These are phyloP conservation scores for Saururus chinensis DNA, from an alignment of 164 flowering plant species.

Conservation along the genomic window DNA sequence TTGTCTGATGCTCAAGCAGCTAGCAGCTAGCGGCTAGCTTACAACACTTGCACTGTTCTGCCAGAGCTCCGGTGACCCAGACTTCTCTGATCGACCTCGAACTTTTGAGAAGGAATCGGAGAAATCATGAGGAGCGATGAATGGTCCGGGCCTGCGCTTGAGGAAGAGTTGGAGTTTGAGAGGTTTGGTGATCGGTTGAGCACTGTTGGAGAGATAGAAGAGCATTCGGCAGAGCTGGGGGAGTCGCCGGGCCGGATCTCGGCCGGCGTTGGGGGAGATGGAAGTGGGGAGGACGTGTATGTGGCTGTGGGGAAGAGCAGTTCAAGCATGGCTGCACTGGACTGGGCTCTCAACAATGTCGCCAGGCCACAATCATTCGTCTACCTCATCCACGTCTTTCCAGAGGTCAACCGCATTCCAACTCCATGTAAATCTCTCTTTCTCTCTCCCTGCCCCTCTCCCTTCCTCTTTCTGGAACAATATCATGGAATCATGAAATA, in stretches of 20 bases:
- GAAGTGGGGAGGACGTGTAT: constrained; percentile 6
- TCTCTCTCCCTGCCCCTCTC: background rate
- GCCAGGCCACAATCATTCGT: constrained; percentile 7
- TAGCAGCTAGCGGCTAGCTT: too few relatives aligned
- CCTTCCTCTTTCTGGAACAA: background rate
- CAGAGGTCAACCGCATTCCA: constrained; percentile 16
- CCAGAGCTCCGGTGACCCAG: too few relatives aligned
- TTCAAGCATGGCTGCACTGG: constrained; percentile 19
- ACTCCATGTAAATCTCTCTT: constrained; percentile 13
- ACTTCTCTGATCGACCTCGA: too few relatives aligned
- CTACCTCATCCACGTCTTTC: constrained; percentile 21
- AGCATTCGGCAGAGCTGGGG: background rate
- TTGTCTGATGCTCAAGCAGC: too few relatives aligned
- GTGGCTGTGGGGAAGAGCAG: constrained; percentile 14
- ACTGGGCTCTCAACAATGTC: constrained; percentile 15
- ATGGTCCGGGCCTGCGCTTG: too few relatives aligned
- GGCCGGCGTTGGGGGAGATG: background rate
- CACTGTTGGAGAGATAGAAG: background rate
- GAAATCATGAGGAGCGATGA: too few relatives aligned
- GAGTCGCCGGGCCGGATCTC: background rate
- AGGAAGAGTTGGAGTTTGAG: too few relatives aligned
- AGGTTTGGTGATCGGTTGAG: background rate
- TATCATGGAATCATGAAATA: background rate
- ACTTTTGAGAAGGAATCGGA: too few relatives aligned
- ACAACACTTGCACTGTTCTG: too few relatives aligned